Base-by-base conservation (phyloP, 1,284 basidiomycete genomes). In the Cystobasidiaceae sp. region DNA sequence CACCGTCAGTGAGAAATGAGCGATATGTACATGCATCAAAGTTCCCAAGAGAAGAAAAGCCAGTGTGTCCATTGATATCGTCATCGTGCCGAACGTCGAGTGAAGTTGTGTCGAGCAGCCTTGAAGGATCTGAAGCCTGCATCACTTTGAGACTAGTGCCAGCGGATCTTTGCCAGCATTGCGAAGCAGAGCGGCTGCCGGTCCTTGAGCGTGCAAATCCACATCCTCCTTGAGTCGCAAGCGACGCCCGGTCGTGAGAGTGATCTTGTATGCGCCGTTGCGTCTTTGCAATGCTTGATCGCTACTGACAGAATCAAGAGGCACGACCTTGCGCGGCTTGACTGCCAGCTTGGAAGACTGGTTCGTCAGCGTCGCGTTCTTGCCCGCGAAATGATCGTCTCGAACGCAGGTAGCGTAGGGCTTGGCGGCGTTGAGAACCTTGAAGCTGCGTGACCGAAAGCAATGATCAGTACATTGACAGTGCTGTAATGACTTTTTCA, bases 371-470 rank as follows among this genome's bases (percentile, higher is more conserved):
- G 55, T 45, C 23, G 19, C 25, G 21, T 51, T 51, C 39, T n/a
- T 30, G 32, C 44, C 23, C 13, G 19, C 5, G n/a, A n/a, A 5
- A 17, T 37, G 28, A 9, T 21, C 11, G 25, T 52, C 41, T 7
- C 50, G 45, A 13, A 62, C 48, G 41, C 60, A 62, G 23, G 39
- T 62, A 1, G 60, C 60, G 45, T 62, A 62, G 9, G 60, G 49
- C 28, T 45, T 44, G 23, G 30, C 23, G n/a, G 60, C 32, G 25
- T 62, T 62, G 60, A 62, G 49, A 3, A 62, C 49, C 25, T 30
- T 41, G 39, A 30, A 62, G 30, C 60, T 54, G 32, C 9, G 19
- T 28, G 28, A 32, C 23, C 11, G 7, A 17, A 51, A 27, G 30
- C 7, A 25, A 9, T 11, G 30, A 44, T n/a, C 25, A 28, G 5